Conservation (phyloP, 2,329 filamentous ascomycete species). For the Diaporthe citriasiana region DNA sequence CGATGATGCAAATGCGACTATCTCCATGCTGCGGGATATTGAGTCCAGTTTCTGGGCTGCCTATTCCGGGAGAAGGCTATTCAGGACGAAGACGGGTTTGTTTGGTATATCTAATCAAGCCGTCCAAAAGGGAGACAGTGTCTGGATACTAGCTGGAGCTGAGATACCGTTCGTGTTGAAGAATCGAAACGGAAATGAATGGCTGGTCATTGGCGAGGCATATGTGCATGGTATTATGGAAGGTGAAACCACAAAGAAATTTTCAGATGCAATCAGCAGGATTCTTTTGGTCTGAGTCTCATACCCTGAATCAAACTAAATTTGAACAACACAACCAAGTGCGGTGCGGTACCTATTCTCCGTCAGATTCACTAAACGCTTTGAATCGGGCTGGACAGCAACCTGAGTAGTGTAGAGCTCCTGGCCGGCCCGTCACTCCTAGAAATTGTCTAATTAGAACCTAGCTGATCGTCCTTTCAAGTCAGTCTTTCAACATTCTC, state of each 20-base stretch:
- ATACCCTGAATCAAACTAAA: too few species aligned
- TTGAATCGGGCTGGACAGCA: too few species aligned
- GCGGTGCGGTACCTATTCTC: too few species aligned
- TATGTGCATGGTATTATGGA: slow-evolving; percentile 5
- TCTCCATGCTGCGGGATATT: neutral
- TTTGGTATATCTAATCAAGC: slow-evolving; percentile 12
- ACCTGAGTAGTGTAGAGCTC: too few species aligned
- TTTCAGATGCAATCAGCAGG: neutral
- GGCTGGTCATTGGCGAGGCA: neutral
- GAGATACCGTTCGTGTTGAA: slow-evolving; percentile 1
- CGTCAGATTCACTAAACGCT: too few species aligned
- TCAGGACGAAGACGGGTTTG: neutral
- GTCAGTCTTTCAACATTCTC: too few species aligned
- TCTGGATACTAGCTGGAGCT: slow-evolving; percentile 9
- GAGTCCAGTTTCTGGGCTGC: slow-evolving; percentile 15
- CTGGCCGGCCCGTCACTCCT: too few species aligned
- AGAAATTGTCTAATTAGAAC: too few species aligned
- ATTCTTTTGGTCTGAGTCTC: neutral
- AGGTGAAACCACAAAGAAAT: neutral
- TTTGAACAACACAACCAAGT: too few species aligned
- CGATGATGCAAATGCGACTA: neutral
- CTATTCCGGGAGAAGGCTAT: slow-evolving; percentile 5
- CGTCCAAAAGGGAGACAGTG: neutral
- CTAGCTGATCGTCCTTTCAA: too few species aligned
- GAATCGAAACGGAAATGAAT: neutral